Base-by-base conservation (phyloP, 192 early-diverging fungal species). In the Backusella parvicylindrica region DNA sequence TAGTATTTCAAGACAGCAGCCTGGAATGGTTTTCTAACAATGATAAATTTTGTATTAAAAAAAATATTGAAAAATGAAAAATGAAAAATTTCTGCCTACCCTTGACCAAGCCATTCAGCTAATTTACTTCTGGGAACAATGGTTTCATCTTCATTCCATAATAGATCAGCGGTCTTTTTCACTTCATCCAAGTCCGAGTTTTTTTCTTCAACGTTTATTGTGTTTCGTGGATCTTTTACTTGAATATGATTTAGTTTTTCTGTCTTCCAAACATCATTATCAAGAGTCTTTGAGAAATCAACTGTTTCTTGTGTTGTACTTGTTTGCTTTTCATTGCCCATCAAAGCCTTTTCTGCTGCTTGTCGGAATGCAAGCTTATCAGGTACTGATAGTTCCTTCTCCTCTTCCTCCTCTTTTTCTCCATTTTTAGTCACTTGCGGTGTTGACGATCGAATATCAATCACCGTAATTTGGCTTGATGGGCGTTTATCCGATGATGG, bases 1-100 rank as follows among this genome's bases (percentile, higher is more conserved):
- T 95, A 98, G 49, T 83, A 82, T 15, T 76, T 74, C 38, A 96
- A 82, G 0, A 91, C 84, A 23, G 75, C 79, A 2, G 84, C 78
- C 67, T 92, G 85, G 37, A 90, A 85, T 3, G 82, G 67, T 63
- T 89, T 88, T 18, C 70, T 72, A 56, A 21, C 49, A 18, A 75
- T 12, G 31, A 38, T 16, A 75, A 47, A 49, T 15, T 21, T 28
- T 64, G 2, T 64, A 36, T n/a, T n/a, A 63, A n/a, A 38, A 2
- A 40, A 47, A 9, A 11, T 11, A 36, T 64, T 47, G 38, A 26
- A 60, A 38, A 43, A 11, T 23, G 13, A 53, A 33, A 12, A 70
- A 70, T 35, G 31, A n/a, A 16, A 68, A 28, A 30, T 7, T 36
- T 6, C n/a, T n/a, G 75, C 71, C 56, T 80, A 78, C 82, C 47